Base-by-base conservation (phyloP, 108 stramenopile genomes). In the Cyclotella sp. region DNA sequence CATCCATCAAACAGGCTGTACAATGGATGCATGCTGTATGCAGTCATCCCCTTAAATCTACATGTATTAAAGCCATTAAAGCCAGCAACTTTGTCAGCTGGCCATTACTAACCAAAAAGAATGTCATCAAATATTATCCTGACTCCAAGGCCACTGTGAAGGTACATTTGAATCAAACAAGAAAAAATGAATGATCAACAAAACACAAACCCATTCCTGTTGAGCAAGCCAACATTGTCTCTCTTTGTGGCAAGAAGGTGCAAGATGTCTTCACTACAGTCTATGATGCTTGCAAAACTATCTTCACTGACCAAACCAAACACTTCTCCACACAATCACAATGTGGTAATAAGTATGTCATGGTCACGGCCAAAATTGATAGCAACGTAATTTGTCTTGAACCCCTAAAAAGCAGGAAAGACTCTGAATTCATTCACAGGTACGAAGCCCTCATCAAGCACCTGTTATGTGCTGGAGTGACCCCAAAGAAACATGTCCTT, bases 51-150 rank as follows among this genome's bases (percentile, higher is more conserved):
- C 16, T 61, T 10, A 73, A 73, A 21, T 19, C 60, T 0, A 73
- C 72, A 19, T 63, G 72, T 59, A 14, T 63, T 2, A 49, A 62
- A 14, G 60, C 70, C 42, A 73, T 63, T 19, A 61, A 63, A 62
- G 47, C 46, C 9, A 41, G 72, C 27, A 51, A 62, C n/a, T 49
- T 49, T n/a, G 9, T n/a, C 9, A 9, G 47, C 15, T 49, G 47
- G 47, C 47, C 47, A 7, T 9, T 49, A 3, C 47, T 49, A 3
- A 49, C 47, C 6, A 9, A 49, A 3, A 49, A 16, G 3, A 49
- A 49, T n/a, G 47, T 49, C 9, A 7, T 3, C 15, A 49, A 49
- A n/a, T 49, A 49, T 34, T 34, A 34, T 34, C 34, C 34, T 6
- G 6, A 34, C 34, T 34, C 34, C 34, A 6, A 34, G 4, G 9